Percentiles rank a stretch among this genome's conserved stretches.
Evolutionary conservation across 805 yeast genomes (phyloP).

Genomic region (Wickerhamiella sergipiensis): DNA sequence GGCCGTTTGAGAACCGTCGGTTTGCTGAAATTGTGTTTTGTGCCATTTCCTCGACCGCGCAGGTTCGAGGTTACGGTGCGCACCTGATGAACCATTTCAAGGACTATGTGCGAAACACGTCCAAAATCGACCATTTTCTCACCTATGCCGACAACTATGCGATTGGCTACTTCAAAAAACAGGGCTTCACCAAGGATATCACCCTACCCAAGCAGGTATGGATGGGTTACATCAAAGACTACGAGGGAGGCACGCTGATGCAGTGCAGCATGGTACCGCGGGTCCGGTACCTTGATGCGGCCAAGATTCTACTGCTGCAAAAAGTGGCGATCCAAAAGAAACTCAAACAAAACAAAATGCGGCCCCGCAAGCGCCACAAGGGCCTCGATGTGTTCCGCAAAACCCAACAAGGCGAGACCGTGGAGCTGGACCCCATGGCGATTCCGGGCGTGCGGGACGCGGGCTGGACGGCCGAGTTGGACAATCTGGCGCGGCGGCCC

Average conservation of each 20-base stretch:
- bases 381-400: constrained; percentile 65
- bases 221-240: constrained; percentile 98
- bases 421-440: constrained; percentile 52
- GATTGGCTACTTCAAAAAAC: constrained; percentile 95
- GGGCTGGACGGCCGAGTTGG: constrained; percentile 99
- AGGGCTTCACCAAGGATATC: constrained; percentile 93
- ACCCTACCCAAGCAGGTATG: constrained; percentile 72
- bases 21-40: constrained; percentile 98
- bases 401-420: constrained; percentile 10
- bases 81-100: constrained; percentile 96
- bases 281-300: constrained; percentile 77
- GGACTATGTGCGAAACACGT: constrained; percentile 83
- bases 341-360: constrained; percentile 55
- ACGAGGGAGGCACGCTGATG: constrained; percentile 98
- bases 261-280: constrained; percentile 90
- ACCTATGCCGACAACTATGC: constrained; percentile 99
- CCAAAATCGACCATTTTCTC: constrained; percentile 71
- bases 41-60: constrained; percentile 95
- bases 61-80: constrained; percentile 97
- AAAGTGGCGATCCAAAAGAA: constrained; percentile 83
- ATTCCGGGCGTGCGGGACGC: constrained; percentile 89
- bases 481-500: constrained; percentile 87
- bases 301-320: constrained; percentile 72
- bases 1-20: constrained; percentile 80
- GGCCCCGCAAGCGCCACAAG: constrained; percentile 66